phyloP scores from a whole-genome alignment of 371 early-diverging fungal species.

The Lichtheimia ramosa region DNA sequence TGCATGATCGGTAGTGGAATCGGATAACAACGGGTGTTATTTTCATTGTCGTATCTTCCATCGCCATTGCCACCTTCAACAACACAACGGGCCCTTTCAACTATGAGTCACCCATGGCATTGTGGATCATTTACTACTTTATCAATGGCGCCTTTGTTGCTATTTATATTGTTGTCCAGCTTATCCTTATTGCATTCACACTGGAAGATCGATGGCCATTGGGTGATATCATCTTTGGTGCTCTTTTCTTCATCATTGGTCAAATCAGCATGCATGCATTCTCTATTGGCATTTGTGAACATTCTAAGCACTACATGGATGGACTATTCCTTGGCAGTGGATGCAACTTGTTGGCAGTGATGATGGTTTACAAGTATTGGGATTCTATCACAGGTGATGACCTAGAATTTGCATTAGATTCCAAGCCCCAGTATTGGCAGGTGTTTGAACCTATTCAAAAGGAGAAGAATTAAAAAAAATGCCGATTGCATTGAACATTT shows the following conservation, averaged over 20 bases:
- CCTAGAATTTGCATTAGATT: conserved; percentile 85
- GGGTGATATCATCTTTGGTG: conserved; percentile 75
- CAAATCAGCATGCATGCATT: conserved; percentile 70
- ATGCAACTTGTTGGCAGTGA: conserved; percentile 80
- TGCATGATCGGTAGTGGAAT: conserved; percentile 55
- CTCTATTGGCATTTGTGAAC: conserved; percentile 69
- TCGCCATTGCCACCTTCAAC: conserved; percentile 78
- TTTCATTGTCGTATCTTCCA: conserved; percentile 62
- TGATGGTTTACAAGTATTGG: conserved; percentile 97
- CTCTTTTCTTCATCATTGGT: conserved; percentile 75
- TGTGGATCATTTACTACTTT: conserved; percentile 78
- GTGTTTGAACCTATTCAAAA: conserved; percentile 3
- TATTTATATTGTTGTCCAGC: conserved; percentile 78
- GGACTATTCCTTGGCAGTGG: conserved; percentile 86
- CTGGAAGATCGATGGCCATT: conserved; percentile 91
- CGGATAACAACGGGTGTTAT: conserved; percentile 68
- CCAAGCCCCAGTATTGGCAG: conserved; percentile 44
- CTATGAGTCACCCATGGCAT: conserved; percentile 56
- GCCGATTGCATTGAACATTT: no score
- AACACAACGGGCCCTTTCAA: conserved; percentile 58
- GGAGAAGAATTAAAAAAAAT: not conserved
- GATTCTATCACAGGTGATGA: conserved; percentile 93
- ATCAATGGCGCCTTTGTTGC: conserved; percentile 68
- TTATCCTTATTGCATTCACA: conserved; percentile 81
- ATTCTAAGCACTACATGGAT: conserved; percentile 85